A percentile compares a stretch with the other conserved stretches of the same genome.
phyloP scores from a whole-genome alignment of 805 yeast species.

The Jamesozyma piceae region DNA sequence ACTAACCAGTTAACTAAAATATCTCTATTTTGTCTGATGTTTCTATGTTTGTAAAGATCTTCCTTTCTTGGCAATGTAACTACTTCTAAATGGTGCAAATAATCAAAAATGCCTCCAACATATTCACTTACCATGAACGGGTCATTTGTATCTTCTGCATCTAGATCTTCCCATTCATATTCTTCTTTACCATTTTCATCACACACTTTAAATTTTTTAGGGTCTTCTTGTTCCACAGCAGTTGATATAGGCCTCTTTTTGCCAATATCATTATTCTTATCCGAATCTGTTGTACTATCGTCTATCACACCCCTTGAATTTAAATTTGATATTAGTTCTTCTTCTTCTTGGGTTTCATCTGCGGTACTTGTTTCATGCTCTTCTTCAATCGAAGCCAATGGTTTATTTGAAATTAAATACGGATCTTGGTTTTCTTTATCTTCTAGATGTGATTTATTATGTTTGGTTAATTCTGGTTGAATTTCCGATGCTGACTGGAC shows the following conservation, averaged over 20 bases:
- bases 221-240: constrained; percentile 26
- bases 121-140: constrained; percentile 92
- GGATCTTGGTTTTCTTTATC: constrained; percentile 25
- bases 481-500: neutral
- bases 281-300: neutral
- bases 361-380: constrained; percentile 5
- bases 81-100: constrained; percentile 61
- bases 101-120: constrained; percentile 76
- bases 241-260: constrained; percentile 31
- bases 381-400: constrained; percentile 15
- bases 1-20: constrained; percentile 91
- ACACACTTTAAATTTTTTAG: constrained; percentile 29
- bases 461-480: constrained; percentile 3
- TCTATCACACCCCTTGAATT: neutral
- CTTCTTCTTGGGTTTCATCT: neutral
- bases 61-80: constrained; percentile 53
- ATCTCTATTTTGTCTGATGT: constrained; percentile 44
- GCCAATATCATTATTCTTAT: constrained; percentile 14
- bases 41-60: constrained; percentile 35
- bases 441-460: constrained; percentile 5
- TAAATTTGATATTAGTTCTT: neutral
- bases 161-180: constrained; percentile 62
- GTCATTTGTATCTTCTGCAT: constrained; percentile 69
- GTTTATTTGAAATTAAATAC: constrained; percentile 5
- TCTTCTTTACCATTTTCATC: constrained; percentile 29